Conservation (phyloP, 2,329 filamentous ascomycete genomes). For the Dactylellina haptotyla region DNA sequence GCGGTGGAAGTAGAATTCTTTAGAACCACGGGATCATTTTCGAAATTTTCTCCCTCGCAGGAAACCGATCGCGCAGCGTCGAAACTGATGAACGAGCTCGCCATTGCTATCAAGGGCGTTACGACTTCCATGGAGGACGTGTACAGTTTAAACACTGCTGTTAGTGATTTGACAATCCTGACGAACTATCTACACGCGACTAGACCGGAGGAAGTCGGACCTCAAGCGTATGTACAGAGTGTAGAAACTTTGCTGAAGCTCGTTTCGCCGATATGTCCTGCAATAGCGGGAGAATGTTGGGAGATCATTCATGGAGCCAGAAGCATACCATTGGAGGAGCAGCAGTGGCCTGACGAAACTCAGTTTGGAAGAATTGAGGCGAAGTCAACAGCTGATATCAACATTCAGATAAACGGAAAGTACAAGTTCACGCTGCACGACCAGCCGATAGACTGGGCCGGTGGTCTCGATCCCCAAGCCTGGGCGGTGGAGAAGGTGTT, state of each 20-base stretch:
- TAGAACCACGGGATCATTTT: conserved; percentile 16
- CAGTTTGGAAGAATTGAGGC: conserved; percentile 65
- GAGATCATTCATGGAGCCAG: conserved; percentile 66
- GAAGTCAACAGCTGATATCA: conserved; percentile 65
- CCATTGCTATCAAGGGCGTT: conserved; percentile 66
- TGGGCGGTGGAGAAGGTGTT: conserved; percentile 73
- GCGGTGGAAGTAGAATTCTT: conserved; percentile 35
- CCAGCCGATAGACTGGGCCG: conserved; percentile 63
- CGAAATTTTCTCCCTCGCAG: background rate
- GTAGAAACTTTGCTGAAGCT: conserved; percentile 72
- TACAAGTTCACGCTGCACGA: conserved; percentile 73
- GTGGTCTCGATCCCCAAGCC: conserved; percentile 65
- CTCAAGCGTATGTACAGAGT: conserved; percentile 65
- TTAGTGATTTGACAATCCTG: conserved; percentile 83
- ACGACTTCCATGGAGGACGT: conserved; percentile 75
- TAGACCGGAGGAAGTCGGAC: conserved; percentile 56
- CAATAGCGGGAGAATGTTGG: conserved; percentile 85
- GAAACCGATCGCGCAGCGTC: background rate
- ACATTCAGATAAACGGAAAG: conserved; percentile 84
- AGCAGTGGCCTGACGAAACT: conserved; percentile 66
- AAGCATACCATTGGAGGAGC: conserved; percentile 66
- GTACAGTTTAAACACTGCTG: conserved; percentile 81
- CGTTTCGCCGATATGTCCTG: conserved; percentile 81
- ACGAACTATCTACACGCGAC: conserved; percentile 74
- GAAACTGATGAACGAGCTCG: conserved; percentile 16